These are phyloP conservation scores for Lumnitzera racemosa DNA, from an alignment of 345 rosid species.

Conservation along the genomic window DNA sequence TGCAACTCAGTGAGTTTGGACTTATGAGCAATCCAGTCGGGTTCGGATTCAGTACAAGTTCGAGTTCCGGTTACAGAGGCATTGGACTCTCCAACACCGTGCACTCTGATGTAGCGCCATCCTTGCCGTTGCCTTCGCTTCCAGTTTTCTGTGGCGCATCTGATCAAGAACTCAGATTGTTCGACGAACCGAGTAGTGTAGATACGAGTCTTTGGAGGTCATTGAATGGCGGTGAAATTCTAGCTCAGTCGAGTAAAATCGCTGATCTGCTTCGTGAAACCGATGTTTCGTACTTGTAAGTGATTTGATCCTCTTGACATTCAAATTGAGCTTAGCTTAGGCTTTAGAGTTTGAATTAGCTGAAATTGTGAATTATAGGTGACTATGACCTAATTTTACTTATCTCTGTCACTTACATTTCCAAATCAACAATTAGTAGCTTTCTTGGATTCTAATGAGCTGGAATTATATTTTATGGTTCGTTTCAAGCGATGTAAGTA, in stretches of 20 bases:
- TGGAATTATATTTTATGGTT: no score
- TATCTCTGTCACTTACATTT: neutral
- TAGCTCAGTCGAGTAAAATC: slow-evolving; percentile 58
- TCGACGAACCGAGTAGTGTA: slow-evolving; percentile 39
- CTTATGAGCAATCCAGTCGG: slow-evolving; percentile 54
- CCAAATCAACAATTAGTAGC: no score
- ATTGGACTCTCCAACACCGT: slow-evolving; percentile 84
- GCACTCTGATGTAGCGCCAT: slow-evolving; percentile 86
- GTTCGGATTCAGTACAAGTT: slow-evolving; percentile 16
- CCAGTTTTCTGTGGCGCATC: slow-evolving; percentile 83
- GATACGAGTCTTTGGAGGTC: slow-evolving; percentile 23
- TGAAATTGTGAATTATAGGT: neutral
- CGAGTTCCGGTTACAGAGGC: slow-evolving; percentile 33
- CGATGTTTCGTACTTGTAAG: slow-evolving; percentile 92
- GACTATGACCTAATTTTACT: neutral
- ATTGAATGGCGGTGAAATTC: slow-evolving; percentile 59
- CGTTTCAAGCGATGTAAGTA: no score
- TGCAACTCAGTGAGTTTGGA: slow-evolving; percentile 13
- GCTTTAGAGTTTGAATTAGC: neutral
- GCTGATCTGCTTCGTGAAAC: slow-evolving; percentile 69
- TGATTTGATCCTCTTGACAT: slow-evolving; percentile 2
- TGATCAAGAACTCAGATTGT: slow-evolving; percentile 55
- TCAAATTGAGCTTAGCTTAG: neutral
- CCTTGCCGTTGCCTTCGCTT: slow-evolving; percentile 84
- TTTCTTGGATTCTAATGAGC: no score